Conservation (phyloP, 164 flowering plant species). For the Kingdonia uniflora region DNA sequence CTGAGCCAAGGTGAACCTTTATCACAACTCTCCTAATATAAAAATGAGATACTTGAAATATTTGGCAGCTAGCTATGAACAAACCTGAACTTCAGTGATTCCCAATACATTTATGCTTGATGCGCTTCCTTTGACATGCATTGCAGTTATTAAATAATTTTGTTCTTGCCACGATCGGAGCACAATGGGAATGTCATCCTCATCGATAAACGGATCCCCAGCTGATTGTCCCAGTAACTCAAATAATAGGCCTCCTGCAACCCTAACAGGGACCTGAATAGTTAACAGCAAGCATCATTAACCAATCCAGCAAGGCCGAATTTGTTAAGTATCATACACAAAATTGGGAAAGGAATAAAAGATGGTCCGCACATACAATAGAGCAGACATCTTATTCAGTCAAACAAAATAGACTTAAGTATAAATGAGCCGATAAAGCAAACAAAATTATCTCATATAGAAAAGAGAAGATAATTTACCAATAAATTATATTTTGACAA, state of each 20-base stretch:
- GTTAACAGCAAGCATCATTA: constrained; percentile 1
- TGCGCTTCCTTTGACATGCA: constrained; percentile 70
- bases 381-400: too few relatives aligned
- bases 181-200: constrained; percentile 82
- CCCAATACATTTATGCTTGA: constrained; percentile 70
- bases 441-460: too few relatives aligned
- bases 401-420: too few relatives aligned
- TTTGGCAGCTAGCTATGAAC: background rate
- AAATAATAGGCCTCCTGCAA: constrained; percentile 81
- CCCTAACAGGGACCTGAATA: constrained; percentile 85
- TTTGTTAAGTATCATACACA: too few relatives aligned
- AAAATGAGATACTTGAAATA: too few relatives aligned
- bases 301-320: too few relatives aligned
- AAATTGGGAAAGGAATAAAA: too few relatives aligned
- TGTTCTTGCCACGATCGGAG: constrained; percentile 93
- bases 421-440: too few relatives aligned
- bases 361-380: too few relatives aligned
- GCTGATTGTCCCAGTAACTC: constrained; percentile 92
- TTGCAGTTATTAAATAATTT: constrained; percentile 65
- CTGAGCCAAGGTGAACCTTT: constrained; percentile 21
- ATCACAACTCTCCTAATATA: too few relatives aligned
- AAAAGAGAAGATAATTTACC: too few relatives aligned
- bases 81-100: constrained; percentile 86
- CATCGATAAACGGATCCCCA: constrained; percentile 74
- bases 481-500: too few relatives aligned